Evolutionary conservation across 2,329 filamentous ascomycete genomes (phyloP).

Genomic region (Sporothrix schenckii): DNA sequence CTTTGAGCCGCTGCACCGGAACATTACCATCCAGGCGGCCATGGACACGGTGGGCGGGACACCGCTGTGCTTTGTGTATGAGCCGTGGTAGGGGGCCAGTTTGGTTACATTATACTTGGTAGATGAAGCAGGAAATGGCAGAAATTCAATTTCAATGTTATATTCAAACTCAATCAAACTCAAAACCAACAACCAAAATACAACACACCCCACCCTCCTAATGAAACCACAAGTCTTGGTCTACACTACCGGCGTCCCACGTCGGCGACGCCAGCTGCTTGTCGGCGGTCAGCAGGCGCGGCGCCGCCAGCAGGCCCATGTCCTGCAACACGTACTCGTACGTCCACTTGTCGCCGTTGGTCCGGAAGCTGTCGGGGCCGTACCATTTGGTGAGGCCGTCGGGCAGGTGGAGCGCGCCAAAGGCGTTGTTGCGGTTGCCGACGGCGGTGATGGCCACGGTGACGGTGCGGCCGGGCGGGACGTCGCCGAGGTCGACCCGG

Average conservation of each 20-base stretch:
- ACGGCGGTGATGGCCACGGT: not conserved
- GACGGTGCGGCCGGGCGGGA: not conserved
- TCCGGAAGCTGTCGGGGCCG: constrained; percentile 10
- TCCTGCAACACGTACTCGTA: constrained; percentile 7
- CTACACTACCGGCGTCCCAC: constrained; percentile 9
- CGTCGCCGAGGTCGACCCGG: not conserved
- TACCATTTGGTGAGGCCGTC: not conserved
- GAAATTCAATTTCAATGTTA: no score
- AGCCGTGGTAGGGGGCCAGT: constrained; percentile 39
- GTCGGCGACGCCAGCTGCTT: not conserved
- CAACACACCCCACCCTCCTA: not conserved
- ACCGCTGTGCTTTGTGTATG: constrained; percentile 51
- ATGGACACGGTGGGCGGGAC: constrained; percentile 47
- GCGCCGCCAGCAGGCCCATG: constrained; percentile 9
- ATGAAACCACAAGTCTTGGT: not conserved
- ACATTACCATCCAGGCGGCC: constrained; percentile 40
- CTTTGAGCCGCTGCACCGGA: constrained; percentile 35
- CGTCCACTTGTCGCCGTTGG: constrained; percentile 14
- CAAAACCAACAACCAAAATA: no score
- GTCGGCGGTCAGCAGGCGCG: constrained; percentile 9
- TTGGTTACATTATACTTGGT: no score
- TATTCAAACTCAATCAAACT: no score
- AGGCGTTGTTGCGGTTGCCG: constrained; percentile 18
- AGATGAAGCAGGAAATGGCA: no score
- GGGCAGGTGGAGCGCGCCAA: constrained; percentile 7